Percentiles rank a stretch among this genome's conserved stretches.
These are phyloP conservation scores for Phycomyces blakesleeanus DNA, from an alignment of 192 early-diverging fungal genomes.

Conservation along the genomic window DNA sequence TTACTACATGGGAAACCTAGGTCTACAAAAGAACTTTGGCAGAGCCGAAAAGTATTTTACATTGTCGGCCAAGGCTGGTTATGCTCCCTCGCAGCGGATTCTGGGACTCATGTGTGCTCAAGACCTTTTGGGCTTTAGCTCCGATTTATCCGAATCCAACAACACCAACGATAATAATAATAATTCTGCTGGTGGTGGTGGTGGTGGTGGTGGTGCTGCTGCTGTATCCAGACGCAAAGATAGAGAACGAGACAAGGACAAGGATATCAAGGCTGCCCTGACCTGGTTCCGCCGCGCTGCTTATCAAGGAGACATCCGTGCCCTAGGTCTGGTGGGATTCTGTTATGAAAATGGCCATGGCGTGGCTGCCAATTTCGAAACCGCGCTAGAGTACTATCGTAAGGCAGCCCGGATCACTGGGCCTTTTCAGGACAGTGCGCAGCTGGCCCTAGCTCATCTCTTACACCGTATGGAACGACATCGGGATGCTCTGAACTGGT, in stretches of 20 bases:
- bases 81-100: slow-evolving; percentile 19
- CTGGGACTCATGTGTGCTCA: slow-evolving; percentile 32
- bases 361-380: slow-evolving; percentile 16
- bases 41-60: slow-evolving; percentile 20
- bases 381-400: slow-evolving; percentile 25
- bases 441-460: slow-evolving; percentile 25
- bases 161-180: too few species aligned
- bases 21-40: slow-evolving; percentile 15
- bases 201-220: too few species aligned
- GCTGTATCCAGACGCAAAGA: background rate
- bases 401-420: slow-evolving; percentile 20
- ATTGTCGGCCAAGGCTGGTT: slow-evolving; percentile 19
- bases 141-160: too few species aligned
- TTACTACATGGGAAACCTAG: slow-evolving; percentile 29
- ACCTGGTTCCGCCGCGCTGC: slow-evolving; percentile 38
- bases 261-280: slow-evolving; percentile 13
- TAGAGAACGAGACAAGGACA: background rate
- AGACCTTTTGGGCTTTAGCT: too few species aligned
- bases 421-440: slow-evolving; percentile 16
- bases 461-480: slow-evolving; percentile 24
- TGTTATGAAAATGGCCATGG: slow-evolving; percentile 39
- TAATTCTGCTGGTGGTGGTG: too few species aligned
- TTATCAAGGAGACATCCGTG: slow-evolving; percentile 21
- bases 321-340: slow-evolving; percentile 26
- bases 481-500: slow-evolving; percentile 26